Conservation (phyloP, 2,329 filamentous ascomycete species). For the Whalleya microplaca region DNA sequence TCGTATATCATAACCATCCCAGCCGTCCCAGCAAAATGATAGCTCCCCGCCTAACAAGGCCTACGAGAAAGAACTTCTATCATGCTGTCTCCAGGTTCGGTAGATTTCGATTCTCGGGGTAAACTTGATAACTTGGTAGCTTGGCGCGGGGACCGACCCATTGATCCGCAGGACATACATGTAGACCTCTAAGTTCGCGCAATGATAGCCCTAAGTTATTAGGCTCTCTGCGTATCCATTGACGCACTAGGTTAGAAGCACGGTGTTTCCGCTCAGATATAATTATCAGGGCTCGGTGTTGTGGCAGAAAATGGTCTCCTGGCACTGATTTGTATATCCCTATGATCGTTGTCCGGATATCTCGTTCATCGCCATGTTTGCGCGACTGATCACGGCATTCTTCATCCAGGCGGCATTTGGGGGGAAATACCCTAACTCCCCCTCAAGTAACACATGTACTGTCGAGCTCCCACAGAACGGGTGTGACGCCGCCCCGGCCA, state of each 20-base stretch:
- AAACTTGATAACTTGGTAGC: neutral
- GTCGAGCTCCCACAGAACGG: slow-evolving; percentile 32
- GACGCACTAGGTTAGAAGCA: too few relatives aligned
- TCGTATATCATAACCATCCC: too few relatives aligned
- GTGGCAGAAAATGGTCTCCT: neutral
- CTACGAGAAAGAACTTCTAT: neutral
- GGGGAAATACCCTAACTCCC: neutral
- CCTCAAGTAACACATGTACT: slow-evolving; percentile 32
- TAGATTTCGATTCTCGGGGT: neutral
- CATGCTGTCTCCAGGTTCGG: neutral
- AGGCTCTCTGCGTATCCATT: too few relatives aligned
- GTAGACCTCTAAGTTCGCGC: too few relatives aligned
- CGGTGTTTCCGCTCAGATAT: too few relatives aligned
- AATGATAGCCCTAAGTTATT: too few relatives aligned
- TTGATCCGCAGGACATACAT: neutral
- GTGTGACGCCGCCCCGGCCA: slow-evolving; percentile 38
- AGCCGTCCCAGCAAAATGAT: neutral
- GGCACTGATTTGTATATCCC: neutral
- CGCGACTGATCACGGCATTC: neutral
- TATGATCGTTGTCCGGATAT: neutral
- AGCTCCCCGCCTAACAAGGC: too few relatives aligned
- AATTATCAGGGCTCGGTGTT: too few relatives aligned
- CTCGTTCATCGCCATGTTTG: neutral
- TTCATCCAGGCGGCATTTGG: neutral
- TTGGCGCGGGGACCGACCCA: neutral